Base-by-base conservation (phyloP, 2,329 filamentous ascomycete species). In the Diplodia seriata region DNA sequence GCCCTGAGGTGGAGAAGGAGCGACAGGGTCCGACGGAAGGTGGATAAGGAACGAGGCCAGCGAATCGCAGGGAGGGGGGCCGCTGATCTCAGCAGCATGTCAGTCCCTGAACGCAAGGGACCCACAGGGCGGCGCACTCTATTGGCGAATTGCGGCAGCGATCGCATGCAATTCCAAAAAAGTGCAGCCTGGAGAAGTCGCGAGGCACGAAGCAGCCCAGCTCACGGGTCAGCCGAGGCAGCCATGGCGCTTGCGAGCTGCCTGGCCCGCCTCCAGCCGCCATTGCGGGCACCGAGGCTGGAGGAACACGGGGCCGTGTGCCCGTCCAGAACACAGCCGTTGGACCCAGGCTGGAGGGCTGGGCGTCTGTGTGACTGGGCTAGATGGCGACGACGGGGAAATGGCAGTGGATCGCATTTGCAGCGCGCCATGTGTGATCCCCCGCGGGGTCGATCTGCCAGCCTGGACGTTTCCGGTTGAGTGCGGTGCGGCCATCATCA, bases 391-490 rank as follows among this genome's bases (percentile, higher is more conserved):
- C 23, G 57, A 12, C 54, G 14, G 31, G 11, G 38, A 18, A 9
- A 47, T 0, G 50, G 51, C 18, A 11, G 53, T 36, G 53, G 53
- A 55, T 31, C 53, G 29, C 26, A 31, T 26, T 40, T n/a, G 29
- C 31, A 18, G 6, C 15, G 29, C 23, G 57, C 43, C 26, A 51
- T 61, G 57, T 36, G 38, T 36, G 55, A 40, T 59, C 55, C 55
- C 54, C 55, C 55, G 55, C 55, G 55, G 55, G 55, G 55, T 23
- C 26, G 55, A 59, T 59, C 55, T 59, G 55, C 55, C 36, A 38
- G 29, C 15, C 53, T n/a, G n/a, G 53, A 31, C 20, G 56, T 61
- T 50, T 62, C 40, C 47, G 23, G 59, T 26, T 38, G 59, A 36
- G 59, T 33, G 47, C 59, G 40, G 31, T 61, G 31, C 31, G 31